Conservation (phyloP, 2,329 filamentous ascomycete genomes). For the Penicillium sp. region DNA sequence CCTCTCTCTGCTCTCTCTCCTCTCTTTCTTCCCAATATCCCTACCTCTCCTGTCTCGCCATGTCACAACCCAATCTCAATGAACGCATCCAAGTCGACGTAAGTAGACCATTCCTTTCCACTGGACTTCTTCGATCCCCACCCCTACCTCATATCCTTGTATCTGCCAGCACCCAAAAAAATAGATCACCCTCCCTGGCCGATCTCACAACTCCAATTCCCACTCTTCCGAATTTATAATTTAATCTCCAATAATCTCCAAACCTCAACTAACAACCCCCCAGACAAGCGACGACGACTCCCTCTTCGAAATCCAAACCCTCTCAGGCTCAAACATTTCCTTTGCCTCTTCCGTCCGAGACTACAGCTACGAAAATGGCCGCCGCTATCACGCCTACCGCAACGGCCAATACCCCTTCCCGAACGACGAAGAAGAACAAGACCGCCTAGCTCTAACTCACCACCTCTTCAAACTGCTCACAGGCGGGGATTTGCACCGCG, state of each 20-base stretch:
- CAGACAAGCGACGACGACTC: constrained; percentile 41
- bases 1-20: neutral
- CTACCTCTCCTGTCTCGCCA: constrained; percentile 11
- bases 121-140: neutral
- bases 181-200: neutral
- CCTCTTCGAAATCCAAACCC: constrained; percentile 31
- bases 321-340: constrained; percentile 43
- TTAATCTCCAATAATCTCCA: neutral
- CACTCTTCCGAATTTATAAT: neutral
- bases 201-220: neutral
- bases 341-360: constrained; percentile 41
- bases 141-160: neutral
- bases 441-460: constrained; percentile 43
- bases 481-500: constrained; percentile 40
- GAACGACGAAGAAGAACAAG: constrained; percentile 48
- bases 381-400: constrained; percentile 46
- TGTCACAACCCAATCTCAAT: constrained; percentile 32
- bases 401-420: constrained; percentile 45
- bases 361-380: constrained; percentile 44
- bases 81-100: constrained; percentile 39
- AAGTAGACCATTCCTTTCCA: constrained; percentile 14
- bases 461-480: constrained; percentile 40
- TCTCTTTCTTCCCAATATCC: neutral
- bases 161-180: neutral
- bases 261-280: constrained; percentile 4